Evolutionary conservation across 1,284 basidiomycete genomes (phyloP), one percentile per base, ranked within the genome.

Genomic region (Fomitopsis schrenkii): DNA sequence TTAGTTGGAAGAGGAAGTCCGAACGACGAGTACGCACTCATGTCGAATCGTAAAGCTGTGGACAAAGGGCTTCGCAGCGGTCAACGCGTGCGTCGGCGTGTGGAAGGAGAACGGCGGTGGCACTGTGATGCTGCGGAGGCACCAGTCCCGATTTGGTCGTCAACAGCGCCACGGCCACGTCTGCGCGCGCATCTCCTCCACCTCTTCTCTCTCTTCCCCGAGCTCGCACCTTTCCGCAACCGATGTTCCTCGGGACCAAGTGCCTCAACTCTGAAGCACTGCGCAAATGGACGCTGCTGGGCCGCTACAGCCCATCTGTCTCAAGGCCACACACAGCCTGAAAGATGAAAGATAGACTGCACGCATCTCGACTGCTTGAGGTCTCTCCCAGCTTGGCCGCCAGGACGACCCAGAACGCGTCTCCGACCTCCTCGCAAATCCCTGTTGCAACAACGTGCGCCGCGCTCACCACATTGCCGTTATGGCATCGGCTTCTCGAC

Each of bases 11-110:
- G 22, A 5, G 19, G 17, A 14, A 19, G 3, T 15, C 5, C 42
- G 12, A 30, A 28, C 44, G 28, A 40, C 9, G 6, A 28, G 19
- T 19, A 53, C 64, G 30, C 63, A 68, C 68, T 69, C 68, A 69
- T 69, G 62, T 62, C 54, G 59, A 55, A 64, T 67, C 63, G 61
- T 50, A n/a, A 46, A 55, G 44, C 3, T 57, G 38, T n/a, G 30
- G 48, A 22, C 28, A 50, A 50, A 22, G 36, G 28, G 19, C 17
- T 45, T 14, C 12, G 48, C 48, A 59, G 58, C 52, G 58, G 33
- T 59, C 58, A 59, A 55, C 58, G 58, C 58, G 52, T 59, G 57
- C 46, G 35, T 33, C 19, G n/a, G 52, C n/a, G 35, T 36, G 52
- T 30, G 36, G 52, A 54, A 54, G 36, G 52, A 38, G 52, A 54